Evolutionary conservation across 169 alveolate genomes (phyloP).

Genomic region (Eimeria maxima): DNA sequence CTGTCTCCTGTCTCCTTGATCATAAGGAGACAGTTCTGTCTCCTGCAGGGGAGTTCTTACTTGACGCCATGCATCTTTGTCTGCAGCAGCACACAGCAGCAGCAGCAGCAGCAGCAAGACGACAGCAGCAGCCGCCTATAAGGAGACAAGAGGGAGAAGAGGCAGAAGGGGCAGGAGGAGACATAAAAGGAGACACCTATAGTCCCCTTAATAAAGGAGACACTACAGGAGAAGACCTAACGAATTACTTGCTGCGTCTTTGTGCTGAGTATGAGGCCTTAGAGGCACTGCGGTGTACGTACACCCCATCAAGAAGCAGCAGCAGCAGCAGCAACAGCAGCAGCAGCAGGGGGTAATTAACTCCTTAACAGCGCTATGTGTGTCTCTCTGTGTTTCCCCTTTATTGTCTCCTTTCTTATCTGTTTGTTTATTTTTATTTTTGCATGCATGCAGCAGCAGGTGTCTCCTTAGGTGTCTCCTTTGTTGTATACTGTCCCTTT

Average conservation of each 20-base stretch:
- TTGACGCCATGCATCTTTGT: neutral
- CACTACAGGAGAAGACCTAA: neutral
- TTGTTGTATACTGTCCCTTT: neutral
- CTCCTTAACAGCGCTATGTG: no score
- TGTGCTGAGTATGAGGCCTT: conserved; percentile 23
- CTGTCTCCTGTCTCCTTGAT: neutral
- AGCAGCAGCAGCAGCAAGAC: neutral
- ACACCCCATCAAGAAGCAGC: no score
- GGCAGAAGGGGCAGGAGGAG: neutral
- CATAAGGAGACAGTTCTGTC: neutral
- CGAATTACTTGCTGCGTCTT: neutral
- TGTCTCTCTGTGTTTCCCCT: neutral
- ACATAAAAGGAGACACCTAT: neutral
- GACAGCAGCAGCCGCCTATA: neutral
- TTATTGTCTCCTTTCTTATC: neutral
- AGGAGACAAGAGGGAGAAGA: neutral
- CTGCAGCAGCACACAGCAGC: conserved; percentile 54
- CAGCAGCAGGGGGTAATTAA: no score
- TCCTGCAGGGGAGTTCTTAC: conserved; percentile 56
- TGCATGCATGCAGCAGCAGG: neutral
- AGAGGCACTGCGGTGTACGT: neutral
- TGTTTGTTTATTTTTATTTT: neutral
- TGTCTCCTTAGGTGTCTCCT: no score
- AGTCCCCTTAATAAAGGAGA: neutral
- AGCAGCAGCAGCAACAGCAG: no score